Conservation (phyloP, 2,329 filamentous ascomycete genomes). For the Rugonectria rugulosa region DNA sequence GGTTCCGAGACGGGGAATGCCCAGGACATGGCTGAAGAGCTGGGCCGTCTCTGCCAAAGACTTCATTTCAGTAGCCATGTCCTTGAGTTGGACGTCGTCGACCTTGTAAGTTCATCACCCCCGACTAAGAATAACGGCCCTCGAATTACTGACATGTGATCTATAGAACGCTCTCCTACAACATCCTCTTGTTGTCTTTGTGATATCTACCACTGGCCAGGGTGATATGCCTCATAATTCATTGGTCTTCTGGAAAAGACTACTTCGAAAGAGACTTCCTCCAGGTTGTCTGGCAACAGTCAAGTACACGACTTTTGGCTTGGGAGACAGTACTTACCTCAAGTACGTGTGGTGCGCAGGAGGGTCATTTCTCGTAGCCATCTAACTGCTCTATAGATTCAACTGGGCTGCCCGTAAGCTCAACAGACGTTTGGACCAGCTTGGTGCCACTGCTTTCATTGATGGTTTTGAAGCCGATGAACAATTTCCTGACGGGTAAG, state of each 20-base stretch:
- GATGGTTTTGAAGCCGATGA: conserved; percentile 89
- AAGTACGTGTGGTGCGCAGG: conserved; percentile 71
- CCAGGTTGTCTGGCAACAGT: conserved; percentile 72
- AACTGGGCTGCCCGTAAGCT: conserved; percentile 94
- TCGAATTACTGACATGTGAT: conserved; percentile 25
- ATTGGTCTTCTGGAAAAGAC: conserved; percentile 81
- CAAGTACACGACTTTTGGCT: conserved; percentile 84
- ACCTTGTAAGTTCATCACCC: conserved; percentile 67
- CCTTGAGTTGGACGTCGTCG: conserved; percentile 77
- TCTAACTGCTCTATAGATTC: conserved; percentile 62
- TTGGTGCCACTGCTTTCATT: conserved; percentile 81
- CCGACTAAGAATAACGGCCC: neutral
- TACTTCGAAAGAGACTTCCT: conserved; percentile 80
- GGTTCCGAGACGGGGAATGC: conserved; percentile 95
- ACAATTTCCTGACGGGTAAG: conserved; percentile 88
- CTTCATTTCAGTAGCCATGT: conserved; percentile 80
- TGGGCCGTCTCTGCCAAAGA: conserved; percentile 77
- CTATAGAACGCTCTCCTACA: conserved; percentile 58
- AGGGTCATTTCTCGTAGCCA: too few relatives aligned
- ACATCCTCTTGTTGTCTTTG: conserved; percentile 73
- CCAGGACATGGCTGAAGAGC: conserved; percentile 87
- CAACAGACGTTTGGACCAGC: conserved; percentile 80
- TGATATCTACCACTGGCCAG: conserved; percentile 92
- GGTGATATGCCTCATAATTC: conserved; percentile 91
- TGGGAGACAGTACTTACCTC: conserved; percentile 93